phyloP scores from a whole-genome alignment of 2,329 filamentous ascomycete species.

The Exophiala dermatitidis region DNA sequence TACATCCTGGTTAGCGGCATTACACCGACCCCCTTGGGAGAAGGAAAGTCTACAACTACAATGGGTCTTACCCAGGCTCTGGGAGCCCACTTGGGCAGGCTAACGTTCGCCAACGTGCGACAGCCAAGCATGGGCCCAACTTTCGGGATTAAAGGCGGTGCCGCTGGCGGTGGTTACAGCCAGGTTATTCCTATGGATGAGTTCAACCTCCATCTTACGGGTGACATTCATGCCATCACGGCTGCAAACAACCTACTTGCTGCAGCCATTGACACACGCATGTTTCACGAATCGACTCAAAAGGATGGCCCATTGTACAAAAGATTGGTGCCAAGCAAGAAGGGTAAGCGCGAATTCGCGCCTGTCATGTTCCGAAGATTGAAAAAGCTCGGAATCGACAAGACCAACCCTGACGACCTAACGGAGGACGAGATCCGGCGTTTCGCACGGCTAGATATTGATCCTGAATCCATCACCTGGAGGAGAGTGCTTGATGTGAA shows the following conservation, averaged over 20 bases:
- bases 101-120: conserved; percentile 92
- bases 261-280: conserved; percentile 92
- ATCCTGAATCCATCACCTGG: conserved; percentile 96
- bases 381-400: conserved; percentile 92
- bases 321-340: conserved; percentile 81
- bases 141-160: conserved; percentile 97
- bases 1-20: conserved; percentile 94
- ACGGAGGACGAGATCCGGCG: conserved; percentile 79
- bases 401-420: conserved; percentile 85
- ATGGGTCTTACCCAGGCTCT: conserved; percentile 91
- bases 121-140: conserved; percentile 96
- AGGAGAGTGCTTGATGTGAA: conserved; percentile 93
- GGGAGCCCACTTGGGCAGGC: conserved; percentile 75
- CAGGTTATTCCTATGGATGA: conserved; percentile 99
- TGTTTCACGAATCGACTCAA: conserved; percentile 95
- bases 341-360: conserved; percentile 77
- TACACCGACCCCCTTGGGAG: conserved; percentile 89
- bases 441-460: conserved; percentile 93
- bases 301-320: conserved; percentile 83
- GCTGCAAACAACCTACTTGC: conserved; percentile 96
- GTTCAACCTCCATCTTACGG: conserved; percentile 95
- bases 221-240: conserved; percentile 95
- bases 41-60: conserved; percentile 97
- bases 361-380: conserved; percentile 88
- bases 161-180: conserved; percentile 93